Conservation (phyloP, 1,284 basidiomycete genomes). For the Boletus sp. region DNA sequence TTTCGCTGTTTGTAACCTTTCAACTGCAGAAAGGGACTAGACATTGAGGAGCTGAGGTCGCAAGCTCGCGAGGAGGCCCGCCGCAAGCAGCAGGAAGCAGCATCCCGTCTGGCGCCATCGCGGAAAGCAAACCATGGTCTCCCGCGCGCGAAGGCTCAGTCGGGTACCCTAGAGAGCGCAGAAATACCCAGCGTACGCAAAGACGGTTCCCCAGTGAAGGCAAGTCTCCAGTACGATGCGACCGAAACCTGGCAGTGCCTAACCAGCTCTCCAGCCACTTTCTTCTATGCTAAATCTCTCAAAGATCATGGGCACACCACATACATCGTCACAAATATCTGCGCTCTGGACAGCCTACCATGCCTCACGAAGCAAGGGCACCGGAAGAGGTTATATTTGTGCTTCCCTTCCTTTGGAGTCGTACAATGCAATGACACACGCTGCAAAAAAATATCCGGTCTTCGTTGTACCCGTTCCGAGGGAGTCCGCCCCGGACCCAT, state of each 20-base stretch:
- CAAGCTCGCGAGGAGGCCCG: conserved; percentile 42
- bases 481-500: conserved; percentile 25
- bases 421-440: conserved; percentile 72
- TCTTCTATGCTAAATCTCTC: conserved; percentile 79
- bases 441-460: conserved; percentile 67
- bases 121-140: conserved; percentile 3
- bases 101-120: conserved; percentile 18
- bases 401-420: conserved; percentile 74
- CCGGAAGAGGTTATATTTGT: conserved; percentile 81
- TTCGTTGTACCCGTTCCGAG: conserved; percentile 84
- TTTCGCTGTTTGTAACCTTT: background rate
- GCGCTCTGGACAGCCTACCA: conserved; percentile 92
- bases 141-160: conserved; percentile 1
- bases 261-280: conserved; percentile 62
- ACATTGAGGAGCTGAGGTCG: conserved; percentile 44
- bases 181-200: conserved; percentile 44
- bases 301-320: conserved; percentile 68
- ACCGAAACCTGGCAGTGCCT: conserved; percentile 1
- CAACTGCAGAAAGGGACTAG: conserved; percentile 46
- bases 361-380: conserved; percentile 71
- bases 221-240: conserved; percentile 27
- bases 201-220: conserved; percentile 74
- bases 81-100: conserved; percentile 37
- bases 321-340: conserved; percentile 73
- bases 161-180: conserved; percentile 6